Base-by-base conservation (phyloP, 2,329 filamentous ascomycete species). In the Ceratocystis albifundus region DNA sequence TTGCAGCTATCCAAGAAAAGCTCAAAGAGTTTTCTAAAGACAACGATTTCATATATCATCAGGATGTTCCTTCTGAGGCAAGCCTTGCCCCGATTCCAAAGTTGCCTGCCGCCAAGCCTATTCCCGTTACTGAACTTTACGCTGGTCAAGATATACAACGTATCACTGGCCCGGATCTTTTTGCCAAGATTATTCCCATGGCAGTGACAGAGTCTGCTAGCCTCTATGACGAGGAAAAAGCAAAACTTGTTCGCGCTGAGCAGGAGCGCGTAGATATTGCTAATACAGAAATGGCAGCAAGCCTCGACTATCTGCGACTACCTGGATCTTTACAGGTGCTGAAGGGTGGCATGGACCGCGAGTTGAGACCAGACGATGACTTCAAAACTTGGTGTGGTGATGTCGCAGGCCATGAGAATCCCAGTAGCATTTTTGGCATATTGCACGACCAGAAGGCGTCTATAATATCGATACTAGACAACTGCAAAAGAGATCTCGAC, bases 31-130 rank as follows among this genome's bases (percentile, higher is more conserved):
- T 92, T 62, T 81, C 83, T 70, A 96, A 96, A 72, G 94, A 99
- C 75, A 99, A 99, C 71, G 94, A 99, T 74, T 97, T 94, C 75
- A 96, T 99, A 74, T 99, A 99, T 73, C 94, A 99, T 74, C 90
- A 97, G 71, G 87, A 85, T 1, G 87, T 99, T 1, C 93, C 94
- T 0, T 86, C 87, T 8, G 91, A 96, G 75, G 89, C 91, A 3
- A 88, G 87, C 32, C 78, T 99, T 12, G 79, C 89, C 0, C 82
- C 88, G 0, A 91, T 99, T 62, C 83, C 91, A 2, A 99, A 97
- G 74, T 81, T 97, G 17, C 91, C 93, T 3, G 95, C 94, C 1
- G 92, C 94, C 6, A 99, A 99, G 75, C 91, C 94, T 2, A 97
- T 99, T 69, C 93, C 94, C 0, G 93, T 99, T 36, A 96, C 89